Evolutionary conservation across 2,329 filamentous ascomycete genomes (phyloP).

Genomic region (Fusarium coicis): DNA sequence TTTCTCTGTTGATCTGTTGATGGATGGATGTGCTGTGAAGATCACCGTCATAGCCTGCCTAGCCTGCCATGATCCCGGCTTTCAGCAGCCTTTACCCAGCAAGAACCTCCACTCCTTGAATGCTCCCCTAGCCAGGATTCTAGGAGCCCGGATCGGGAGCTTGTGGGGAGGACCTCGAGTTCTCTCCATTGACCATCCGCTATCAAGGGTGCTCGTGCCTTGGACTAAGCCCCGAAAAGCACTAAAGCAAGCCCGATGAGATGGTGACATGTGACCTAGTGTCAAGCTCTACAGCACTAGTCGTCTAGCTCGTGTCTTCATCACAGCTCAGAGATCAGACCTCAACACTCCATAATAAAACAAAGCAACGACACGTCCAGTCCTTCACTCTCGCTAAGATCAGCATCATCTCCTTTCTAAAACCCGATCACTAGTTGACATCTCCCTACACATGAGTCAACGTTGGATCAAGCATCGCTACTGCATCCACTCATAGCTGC

Average conservation of each 20-base stretch:
- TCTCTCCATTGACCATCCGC: conserved; percentile 6
- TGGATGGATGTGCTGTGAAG: conserved; percentile 9
- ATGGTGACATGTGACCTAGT: conserved; percentile 23
- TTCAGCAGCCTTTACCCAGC: conserved; percentile 8
- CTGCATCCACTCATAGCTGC: neutral
- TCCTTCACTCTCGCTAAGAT: conserved; percentile 11
- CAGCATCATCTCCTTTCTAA: neutral
- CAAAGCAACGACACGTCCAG: conserved; percentile 6
- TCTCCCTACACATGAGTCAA: conserved; percentile 1
- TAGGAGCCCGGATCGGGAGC: conserved; percentile 11
- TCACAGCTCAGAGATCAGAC: neutral
- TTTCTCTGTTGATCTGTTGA: neutral
- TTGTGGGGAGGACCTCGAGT: conserved; percentile 25
- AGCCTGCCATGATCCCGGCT: conserved; percentile 1
- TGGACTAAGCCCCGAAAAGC: conserved; percentile 3
- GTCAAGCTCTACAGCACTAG: conserved; percentile 2
- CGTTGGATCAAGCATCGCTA: neutral
- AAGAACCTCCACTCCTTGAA: neutral
- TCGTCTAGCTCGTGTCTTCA: neutral
- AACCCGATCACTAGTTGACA: conserved; percentile 1
- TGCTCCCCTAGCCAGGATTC: neutral
- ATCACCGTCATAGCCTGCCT: conserved; percentile 20
- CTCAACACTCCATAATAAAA: neutral
- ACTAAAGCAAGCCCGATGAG: conserved; percentile 26
- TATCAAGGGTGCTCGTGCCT: conserved; percentile 14